Base-by-base conservation (phyloP, 306 rosid species). In the Corylus americana region DNA sequence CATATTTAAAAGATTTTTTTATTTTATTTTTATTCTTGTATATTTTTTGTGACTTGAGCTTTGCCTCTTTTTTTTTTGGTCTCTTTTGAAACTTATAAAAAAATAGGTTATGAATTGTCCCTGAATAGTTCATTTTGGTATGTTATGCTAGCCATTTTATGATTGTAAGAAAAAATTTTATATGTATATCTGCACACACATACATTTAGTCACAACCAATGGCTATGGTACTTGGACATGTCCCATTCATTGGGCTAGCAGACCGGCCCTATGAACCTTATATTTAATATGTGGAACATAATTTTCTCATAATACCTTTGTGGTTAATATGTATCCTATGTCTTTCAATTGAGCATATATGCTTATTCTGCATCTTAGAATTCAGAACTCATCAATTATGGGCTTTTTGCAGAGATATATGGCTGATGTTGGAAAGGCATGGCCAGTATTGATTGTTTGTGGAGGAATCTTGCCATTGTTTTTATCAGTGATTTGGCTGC, bases 361-460 rank as follows among this genome's bases (percentile, higher is more conserved):
- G 70, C 62, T 20, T 64, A 71, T 50, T 76, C 51, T 76, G 45
- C 47, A 37, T 67, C 14, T 59, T 31, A 45, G 59, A 78, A 78
- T 74, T 71, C 39, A 11, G 66, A 48, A 17, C 63, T 71, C 22
- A 68, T 76, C 53, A 17, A 44, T 71, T 50, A 31, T 74, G 42
- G 83, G 29, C 35, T 76, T 59, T 77, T 83, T 85, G 78, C 93
- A 93, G 98, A 91, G 99, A 83, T 95, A 93, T 92, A 91, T 95
- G 98, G 91, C 99, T 50, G 99, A 95, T 87, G 86, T 95, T 82
- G 99, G 91, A 83, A 95, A 95, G 88, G 78, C 94, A 25, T 95
- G 99, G 99, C 96, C 97, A 16, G 98, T 95, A 77, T 83, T 95
- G 90, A 86, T 95, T 76, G 98, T 95, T 74, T 95, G 99, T 68